Base-by-base conservation (phyloP, 2,329 filamentous ascomycete genomes). In the Fusarium denticulatum region DNA sequence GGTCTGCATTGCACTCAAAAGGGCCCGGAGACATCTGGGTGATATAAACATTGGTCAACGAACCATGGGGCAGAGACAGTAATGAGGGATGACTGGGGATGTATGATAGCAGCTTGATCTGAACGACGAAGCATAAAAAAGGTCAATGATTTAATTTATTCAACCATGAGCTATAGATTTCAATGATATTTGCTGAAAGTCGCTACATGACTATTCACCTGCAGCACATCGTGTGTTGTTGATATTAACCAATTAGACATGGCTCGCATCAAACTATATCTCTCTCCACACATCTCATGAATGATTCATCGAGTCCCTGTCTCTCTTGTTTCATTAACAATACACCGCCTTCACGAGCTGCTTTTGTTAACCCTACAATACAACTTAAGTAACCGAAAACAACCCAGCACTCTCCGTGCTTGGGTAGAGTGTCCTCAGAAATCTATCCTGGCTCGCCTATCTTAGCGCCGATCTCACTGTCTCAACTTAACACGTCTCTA, bases 11-110 rank as follows among this genome's bases (percentile, higher is more conserved):
- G 47, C 47, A 55, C 55, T 42, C 39, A 53, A 63, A 39, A 34
- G 67, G 52, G 30, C 22, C 46, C 30, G 43, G 42, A 36, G 39
- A 18, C 43, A 47, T 53, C 14, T 57, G 46, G 30, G 30, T 14
- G 30, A 62, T 47, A 43, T 24, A 49, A 56, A 61, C 63, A 46
- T 60, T 57, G 37, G 42, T 37, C 39, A 59, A 69, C 13, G 30
- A 59, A 69, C 11, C 22, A 55, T 37, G 26, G 39, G 47, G 56
- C 26, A 40, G 39, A 45, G 47, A 61, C 22, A 53, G 72, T 74
- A 71, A 72, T 73, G 59, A 52, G 55, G 55, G 64, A 71, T 30
- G 67, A 69, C 65, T 42, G 45, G 50, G 59, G 71, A 64, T 74
- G 71, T 73, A 72, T 57, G 46, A 72, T 68, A 53, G 64, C 32